Percentiles rank a stretch among this genome's conserved stretches.
phyloP scores from a whole-genome alignment of 2,329 filamentous ascomycete genomes.

The Epichloe bromicola region DNA sequence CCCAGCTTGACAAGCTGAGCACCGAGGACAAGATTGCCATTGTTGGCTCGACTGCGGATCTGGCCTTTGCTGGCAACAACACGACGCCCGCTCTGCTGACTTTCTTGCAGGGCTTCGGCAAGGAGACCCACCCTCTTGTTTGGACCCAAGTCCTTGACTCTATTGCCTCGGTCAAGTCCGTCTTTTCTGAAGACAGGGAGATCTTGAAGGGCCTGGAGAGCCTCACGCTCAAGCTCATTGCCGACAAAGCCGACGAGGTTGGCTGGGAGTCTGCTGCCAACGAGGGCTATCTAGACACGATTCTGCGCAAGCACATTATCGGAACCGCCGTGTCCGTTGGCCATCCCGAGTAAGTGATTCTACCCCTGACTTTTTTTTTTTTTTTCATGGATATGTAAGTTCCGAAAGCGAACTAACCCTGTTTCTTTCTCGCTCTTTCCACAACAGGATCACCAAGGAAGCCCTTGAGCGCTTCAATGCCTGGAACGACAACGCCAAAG shows the following conservation, averaged over 20 bases:
- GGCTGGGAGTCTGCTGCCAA: slow-evolving; percentile 72
- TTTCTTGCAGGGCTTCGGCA: slow-evolving; percentile 71
- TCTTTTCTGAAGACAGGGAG: slow-evolving; percentile 65
- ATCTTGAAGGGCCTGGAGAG: slow-evolving; percentile 62
- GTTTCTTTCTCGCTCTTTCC: neutral
- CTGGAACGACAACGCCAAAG: slow-evolving; percentile 59
- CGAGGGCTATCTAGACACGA: slow-evolving; percentile 71
- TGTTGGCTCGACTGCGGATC: slow-evolving; percentile 76
- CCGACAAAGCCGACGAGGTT: slow-evolving; percentile 60
- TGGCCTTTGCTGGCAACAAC: slow-evolving; percentile 77
- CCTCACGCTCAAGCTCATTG: slow-evolving; percentile 67
- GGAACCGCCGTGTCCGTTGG: slow-evolving; percentile 60
- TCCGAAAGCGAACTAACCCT: neutral
- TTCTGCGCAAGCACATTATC: slow-evolving; percentile 74
- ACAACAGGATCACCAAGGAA: slow-evolving; percentile 50
- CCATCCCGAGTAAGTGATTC: slow-evolving; percentile 51
- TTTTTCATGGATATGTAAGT: neutral
- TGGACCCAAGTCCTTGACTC: slow-evolving; percentile 77
- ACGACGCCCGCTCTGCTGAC: slow-evolving; percentile 71
- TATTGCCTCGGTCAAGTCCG: slow-evolving; percentile 63
- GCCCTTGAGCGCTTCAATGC: slow-evolving; percentile 66
- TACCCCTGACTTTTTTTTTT: neutral
- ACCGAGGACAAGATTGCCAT: slow-evolving; percentile 88
- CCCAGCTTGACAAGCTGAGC: slow-evolving; percentile 61
- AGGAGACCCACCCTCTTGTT: slow-evolving; percentile 75